Evolutionary conservation across 192 early-diverging fungal genomes (phyloP), one percentile per base, ranked within the genome.

Genomic region (Mortierella hygrophila): DNA sequence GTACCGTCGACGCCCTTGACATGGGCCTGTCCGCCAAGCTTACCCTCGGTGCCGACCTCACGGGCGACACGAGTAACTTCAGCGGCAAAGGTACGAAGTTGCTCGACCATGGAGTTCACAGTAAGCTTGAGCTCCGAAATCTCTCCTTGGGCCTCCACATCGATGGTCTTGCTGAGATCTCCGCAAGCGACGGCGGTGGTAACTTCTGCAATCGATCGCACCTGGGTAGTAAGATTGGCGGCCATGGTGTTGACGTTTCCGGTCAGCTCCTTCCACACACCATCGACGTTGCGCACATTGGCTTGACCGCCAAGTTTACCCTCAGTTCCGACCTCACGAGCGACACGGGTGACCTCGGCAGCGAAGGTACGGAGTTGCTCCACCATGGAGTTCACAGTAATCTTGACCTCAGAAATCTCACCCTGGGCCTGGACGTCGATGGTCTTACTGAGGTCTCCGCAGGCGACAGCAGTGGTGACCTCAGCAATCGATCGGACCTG

Each of bases 361-460:
- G 91, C 91, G 72, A 94, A 93, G 6, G 87, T 91, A 32, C 86
- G 77, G 3, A 94, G 79, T 68, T 94, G 92, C 52, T 93, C 91
- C n/a, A 95, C 94, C 91, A 95, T 93, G 52, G 75, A 88, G 89
- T 95, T 95, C 78, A 95, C 91, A 0, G 93, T 94, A 13, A 87
- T 84, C 78, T 94, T 94, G 10, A 95, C 83, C 71, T 94, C 93
- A 23, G 88, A 84, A 74, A 94, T 92, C 88, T 96, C 95, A 60
- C 95, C 95, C 68, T 85, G 86, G 10, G 89, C 91, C 46, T 93
- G 90, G 16, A 94, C 92, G 42, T 91, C 83, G 44, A 96, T 91
- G 23, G 89, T 91, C 82, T 93, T 92, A 20, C 90, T 91, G 18
- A 96, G 77, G 79, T 96, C 93, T n/a, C 95, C 95, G 35, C 77